Percentiles rank a stretch among this genome's conserved stretches.
Evolutionary conservation across 78 protist genomes (phyloP).

Genomic region (Dictyostelium intermedium): DNA sequence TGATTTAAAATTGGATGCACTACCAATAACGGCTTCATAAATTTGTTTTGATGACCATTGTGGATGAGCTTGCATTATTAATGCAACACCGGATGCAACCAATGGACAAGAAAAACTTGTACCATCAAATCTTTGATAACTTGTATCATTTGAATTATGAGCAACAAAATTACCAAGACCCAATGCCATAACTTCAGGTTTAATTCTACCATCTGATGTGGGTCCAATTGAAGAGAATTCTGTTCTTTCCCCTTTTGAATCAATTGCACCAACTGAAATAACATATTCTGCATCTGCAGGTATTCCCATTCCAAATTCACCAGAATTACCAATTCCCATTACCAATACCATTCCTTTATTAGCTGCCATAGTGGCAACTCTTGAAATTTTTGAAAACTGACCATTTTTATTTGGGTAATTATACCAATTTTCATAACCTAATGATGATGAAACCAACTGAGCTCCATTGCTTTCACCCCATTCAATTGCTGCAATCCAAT

Average conservation of each 20-base stretch:
- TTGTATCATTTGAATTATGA: neutral
- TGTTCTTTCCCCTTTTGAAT: neutral
- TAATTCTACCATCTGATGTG: conserved; percentile 51
- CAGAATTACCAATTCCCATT: conserved; percentile 34
- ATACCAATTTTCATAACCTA: conserved; percentile 40
- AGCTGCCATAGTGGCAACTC: conserved; percentile 36
- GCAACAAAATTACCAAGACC: conserved; percentile 43
- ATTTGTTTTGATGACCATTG: conserved; percentile 44
- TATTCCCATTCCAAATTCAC: conserved; percentile 17
- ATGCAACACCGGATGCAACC: conserved; percentile 61
- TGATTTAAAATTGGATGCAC: neutral
- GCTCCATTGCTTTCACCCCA: conserved; percentile 76
- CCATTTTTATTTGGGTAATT: neutral
- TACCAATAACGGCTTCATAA: conserved; percentile 26
- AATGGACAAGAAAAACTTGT: conserved; percentile 73
- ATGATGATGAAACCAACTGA: neutral
- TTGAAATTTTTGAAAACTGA: neutral
- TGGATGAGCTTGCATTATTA: conserved; percentile 57
- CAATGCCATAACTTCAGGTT: conserved; percentile 65
- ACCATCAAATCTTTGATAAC: conserved; percentile 24
- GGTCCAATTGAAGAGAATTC: conserved; percentile 70
- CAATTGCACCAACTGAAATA: conserved; percentile 57
- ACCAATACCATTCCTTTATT: conserved; percentile 68
- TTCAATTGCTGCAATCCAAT: conserved; percentile 49
- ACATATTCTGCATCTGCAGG: conserved; percentile 68